These are phyloP conservation scores for Dionaea muscipula DNA, from an alignment of 179 eudicot species.

Conservation along the genomic window DNA sequence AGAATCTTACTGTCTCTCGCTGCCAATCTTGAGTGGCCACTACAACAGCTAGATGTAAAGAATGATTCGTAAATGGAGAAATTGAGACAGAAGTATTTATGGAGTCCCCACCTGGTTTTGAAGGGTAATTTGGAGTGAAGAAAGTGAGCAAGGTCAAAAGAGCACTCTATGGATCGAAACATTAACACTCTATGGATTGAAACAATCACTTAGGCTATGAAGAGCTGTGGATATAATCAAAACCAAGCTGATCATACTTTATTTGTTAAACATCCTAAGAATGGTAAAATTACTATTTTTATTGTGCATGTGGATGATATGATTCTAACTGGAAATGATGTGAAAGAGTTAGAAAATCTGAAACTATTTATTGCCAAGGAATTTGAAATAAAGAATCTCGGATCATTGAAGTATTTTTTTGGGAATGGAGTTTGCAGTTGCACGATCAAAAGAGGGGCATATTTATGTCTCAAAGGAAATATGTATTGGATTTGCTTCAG, in stretches of 20 bases:
- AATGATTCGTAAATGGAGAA: not conserved
- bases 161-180: not conserved
- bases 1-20: constrained; percentile 2
- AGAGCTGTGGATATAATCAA: not conserved
- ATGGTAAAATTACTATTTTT: not conserved
- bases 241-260: not conserved
- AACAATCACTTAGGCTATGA: not conserved
- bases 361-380: not conserved
- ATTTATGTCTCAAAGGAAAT: constrained; percentile 1
- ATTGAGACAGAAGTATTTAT: constrained; percentile 1
- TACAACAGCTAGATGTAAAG: not conserved
- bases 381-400: constrained; percentile 4
- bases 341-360: not conserved
- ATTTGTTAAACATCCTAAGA: not conserved
- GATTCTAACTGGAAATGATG: not conserved
- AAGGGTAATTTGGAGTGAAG: not conserved
- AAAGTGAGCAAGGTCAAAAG: not conserved
- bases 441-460: not conserved
- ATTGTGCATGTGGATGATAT: constrained; percentile 8
- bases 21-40: not conserved
- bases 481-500: not conserved
- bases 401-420: not conserved
- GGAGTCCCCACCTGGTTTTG: not conserved
- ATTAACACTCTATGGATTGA: not conserved
- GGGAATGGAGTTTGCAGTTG: constrained; percentile 6